Conservation (phyloP, 2,329 filamentous ascomycete species). For the Colletotrichum sublineola region DNA sequence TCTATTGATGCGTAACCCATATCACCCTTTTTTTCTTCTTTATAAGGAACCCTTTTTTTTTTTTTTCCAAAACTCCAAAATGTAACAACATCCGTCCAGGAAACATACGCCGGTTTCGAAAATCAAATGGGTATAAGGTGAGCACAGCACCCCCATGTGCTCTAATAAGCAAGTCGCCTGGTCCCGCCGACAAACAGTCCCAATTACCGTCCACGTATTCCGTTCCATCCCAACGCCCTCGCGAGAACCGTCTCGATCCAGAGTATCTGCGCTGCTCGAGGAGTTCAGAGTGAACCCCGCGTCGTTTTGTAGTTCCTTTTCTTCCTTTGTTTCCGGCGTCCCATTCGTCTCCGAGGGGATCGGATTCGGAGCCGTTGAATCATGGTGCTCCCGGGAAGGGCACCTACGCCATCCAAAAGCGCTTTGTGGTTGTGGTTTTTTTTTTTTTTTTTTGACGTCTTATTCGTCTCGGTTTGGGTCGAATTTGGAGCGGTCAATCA, state of each 20-base stretch:
- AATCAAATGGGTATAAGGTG: constrained; percentile 40
- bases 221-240: constrained; percentile 13
- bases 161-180: constrained; percentile 25
- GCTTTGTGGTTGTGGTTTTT: neutral
- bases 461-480: constrained; percentile 34
- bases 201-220: constrained; percentile 1
- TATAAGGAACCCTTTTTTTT: constrained; percentile 19
- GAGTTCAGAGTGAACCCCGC: neutral
- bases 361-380: neutral
- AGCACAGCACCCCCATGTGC: constrained; percentile 18
- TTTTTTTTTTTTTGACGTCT: neutral
- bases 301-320: neutral
- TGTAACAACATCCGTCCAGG: neutral
- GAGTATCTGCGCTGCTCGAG: neutral
- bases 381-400: neutral
- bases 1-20: neutral
- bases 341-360: neutral
- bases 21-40: constrained; percentile 25
- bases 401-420: neutral
- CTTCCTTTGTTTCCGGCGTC: neutral
- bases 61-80: constrained; percentile 29
- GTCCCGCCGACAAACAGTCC: neutral
- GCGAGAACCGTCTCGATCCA: constrained; percentile 14
- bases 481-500: constrained; percentile 37
- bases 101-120: constrained; percentile 3